Conservation (phyloP, 2,329 filamentous ascomycete species). For the Hypomyces rosellus region DNA sequence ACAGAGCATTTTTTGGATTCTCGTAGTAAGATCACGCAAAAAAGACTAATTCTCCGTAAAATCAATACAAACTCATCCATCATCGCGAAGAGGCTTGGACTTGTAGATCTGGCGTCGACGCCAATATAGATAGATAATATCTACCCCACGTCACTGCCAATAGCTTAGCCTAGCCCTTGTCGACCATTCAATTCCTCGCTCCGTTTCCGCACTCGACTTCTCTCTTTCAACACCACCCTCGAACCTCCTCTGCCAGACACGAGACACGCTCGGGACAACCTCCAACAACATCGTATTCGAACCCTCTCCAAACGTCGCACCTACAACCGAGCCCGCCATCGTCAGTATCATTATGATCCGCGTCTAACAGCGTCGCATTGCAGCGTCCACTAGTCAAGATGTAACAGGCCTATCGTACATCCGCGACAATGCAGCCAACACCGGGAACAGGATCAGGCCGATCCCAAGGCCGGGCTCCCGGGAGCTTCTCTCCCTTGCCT, state of each 20-base stretch:
- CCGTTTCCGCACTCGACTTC: neutral
- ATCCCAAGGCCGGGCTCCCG: conserved; percentile 42
- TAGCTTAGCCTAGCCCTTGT: neutral
- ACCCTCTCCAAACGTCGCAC: neutral
- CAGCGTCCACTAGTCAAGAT: conserved; percentile 29
- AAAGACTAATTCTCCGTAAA: too few species aligned
- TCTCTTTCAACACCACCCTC: too few species aligned
- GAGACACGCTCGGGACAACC: neutral
- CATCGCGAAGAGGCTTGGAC: too few species aligned
- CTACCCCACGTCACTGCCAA: neutral
- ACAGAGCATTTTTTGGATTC: too few species aligned
- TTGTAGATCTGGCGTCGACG: neutral
- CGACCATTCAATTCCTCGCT: neutral
- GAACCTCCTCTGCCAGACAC: too few species aligned
- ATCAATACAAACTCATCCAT: too few species aligned
- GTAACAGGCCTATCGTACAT: conserved; percentile 30
- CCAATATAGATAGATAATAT: too few species aligned
- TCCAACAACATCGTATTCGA: neutral
- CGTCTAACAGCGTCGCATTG: neutral
- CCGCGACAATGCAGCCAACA: conserved; percentile 40
- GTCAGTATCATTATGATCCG: neutral
- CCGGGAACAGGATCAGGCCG: conserved; percentile 20
- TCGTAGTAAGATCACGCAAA: too few species aligned
- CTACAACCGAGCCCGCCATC: neutral
- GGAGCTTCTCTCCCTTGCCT: conserved; percentile 51